Base-by-base conservation (phyloP, 345 rosid genomes). In the Citrus trifoliata region DNA sequence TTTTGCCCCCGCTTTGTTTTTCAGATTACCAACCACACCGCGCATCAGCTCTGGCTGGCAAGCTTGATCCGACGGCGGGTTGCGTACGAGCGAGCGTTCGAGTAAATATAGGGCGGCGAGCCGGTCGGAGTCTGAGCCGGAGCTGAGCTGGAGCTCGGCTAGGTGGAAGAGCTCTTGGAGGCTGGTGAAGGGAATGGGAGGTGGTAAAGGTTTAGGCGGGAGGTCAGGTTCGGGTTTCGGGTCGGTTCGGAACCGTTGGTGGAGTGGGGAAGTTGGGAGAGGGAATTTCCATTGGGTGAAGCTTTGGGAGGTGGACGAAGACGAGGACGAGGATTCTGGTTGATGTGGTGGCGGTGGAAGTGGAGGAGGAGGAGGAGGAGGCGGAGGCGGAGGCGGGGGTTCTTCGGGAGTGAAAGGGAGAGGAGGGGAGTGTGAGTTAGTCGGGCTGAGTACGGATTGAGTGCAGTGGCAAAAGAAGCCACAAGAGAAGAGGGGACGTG, bases 271-370 rank as follows among this genome's bases (percentile, higher is more conserved):
- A 18, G 58, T 18, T 16, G 89, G 80, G 61, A 91, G 89, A 9
- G 97, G 96, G 81, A 95, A 90, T 22, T 83, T 87, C 98, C 98
- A 93, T 56, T 90, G 97, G 56, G 97, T 93, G 89, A 95, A 95
- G 87, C 96, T 91, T 60, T 95, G 98, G 38, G 97, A 93, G 67
- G 94, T 82, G 75, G 95, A 88, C 70, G 97, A 75, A 42, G 98
- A 90, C 33, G 97, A 89, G 24, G 97, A 94, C 2, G 96, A 89
- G 13, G 95, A 94, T 70, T 69, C 81, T 27, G 76, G 77, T 9
- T 83, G 78, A 0, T 60, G 82, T 27, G 84, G 90, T 22, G 75
- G 88, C 10, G 71, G 88, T 3, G 74, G 84, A 3, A 78, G 81
- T 2, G 79, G 75, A 3, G 83, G 80, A 3, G 78, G 81, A 2